phyloP scores from a whole-genome alignment of 768 basidiomycete species.

The Hygrocybe punicea region DNA sequence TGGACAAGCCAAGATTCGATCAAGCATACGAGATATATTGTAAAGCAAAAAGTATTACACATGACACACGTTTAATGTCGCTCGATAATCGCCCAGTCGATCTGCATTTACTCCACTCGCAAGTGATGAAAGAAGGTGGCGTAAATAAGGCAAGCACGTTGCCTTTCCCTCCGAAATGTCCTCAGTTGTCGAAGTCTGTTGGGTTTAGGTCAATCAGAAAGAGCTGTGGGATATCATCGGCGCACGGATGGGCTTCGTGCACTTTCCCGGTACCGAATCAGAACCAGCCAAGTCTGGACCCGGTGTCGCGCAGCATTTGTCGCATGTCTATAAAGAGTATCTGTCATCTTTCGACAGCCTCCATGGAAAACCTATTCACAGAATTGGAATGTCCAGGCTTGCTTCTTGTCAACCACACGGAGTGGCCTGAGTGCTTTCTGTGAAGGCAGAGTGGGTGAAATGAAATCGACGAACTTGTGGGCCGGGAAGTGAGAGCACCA shows the following conservation, averaged over 20 bases:
- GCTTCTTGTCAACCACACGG: too few species aligned
- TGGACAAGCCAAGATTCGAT: conserved; percentile 55
- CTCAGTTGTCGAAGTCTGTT: conserved; percentile 6
- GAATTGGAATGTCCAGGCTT: too few species aligned
- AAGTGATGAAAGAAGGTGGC: conserved; percentile 61
- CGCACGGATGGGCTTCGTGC: conserved; percentile 63
- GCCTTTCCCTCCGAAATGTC: background rate
- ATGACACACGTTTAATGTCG: conserved; percentile 41
- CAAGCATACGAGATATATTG: conserved; percentile 49
- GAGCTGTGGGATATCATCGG: conserved; percentile 67
- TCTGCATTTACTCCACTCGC: conserved; percentile 53
- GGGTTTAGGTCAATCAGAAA: conserved; percentile 48
- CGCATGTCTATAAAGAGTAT: conserved; percentile 58
- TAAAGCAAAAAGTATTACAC: conserved; percentile 37
- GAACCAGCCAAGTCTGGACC: conserved; percentile 65
- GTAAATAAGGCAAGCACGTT: conserved; percentile 38
- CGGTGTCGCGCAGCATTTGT: conserved; percentile 55
- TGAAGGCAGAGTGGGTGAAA: too few species aligned
- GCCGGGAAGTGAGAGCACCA: too few species aligned
- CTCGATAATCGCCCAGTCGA: conserved; percentile 59
- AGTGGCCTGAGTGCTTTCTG: too few species aligned
- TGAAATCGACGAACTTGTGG: too few species aligned
- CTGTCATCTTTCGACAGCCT: conserved; percentile 54
- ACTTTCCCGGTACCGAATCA: conserved; percentile 57
- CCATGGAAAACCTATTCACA: too few species aligned